These are phyloP conservation scores for Streptanthus diversifolius DNA, from an alignment of 345 rosid genomes.

Conservation along the genomic window DNA sequence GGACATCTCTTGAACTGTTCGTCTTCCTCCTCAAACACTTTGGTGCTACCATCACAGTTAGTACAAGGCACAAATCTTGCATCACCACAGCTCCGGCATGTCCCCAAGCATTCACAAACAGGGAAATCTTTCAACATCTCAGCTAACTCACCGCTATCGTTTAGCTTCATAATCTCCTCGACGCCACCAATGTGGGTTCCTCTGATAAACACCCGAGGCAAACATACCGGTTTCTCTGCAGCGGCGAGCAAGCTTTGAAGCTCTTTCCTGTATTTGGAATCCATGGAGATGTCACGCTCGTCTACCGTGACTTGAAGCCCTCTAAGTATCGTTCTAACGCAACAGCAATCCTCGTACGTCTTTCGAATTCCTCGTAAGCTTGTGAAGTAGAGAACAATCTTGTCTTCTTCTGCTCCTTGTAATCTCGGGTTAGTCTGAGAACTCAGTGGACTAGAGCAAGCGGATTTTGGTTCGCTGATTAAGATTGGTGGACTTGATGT, in stretches of 20 bases:
- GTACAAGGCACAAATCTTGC: conserved; percentile 71
- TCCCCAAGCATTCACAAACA: conserved; percentile 30
- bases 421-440: conserved; percentile 22
- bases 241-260: conserved; percentile 39
- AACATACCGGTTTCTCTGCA: conserved; percentile 36
- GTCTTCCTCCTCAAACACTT: conserved; percentile 54
- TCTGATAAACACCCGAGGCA: conserved; percentile 70
- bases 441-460: conserved; percentile 31
- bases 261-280: conserved; percentile 65
- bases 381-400: conserved; percentile 65
- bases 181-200: conserved; percentile 66
- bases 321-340: conserved; percentile 61
- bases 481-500: not conserved
- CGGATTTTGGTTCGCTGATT: conserved; percentile 23
- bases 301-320: conserved; percentile 61
- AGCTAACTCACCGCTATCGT: conserved; percentile 63
- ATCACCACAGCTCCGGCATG: conserved; percentile 72
- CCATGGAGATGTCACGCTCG: conserved; percentile 87
- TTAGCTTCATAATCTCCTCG: conserved; percentile 71
- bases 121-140: conserved; percentile 57
- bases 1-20: conserved; percentile 54
- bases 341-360: conserved; percentile 80
- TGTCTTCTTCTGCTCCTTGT: conserved; percentile 38
- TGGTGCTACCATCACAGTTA: conserved; percentile 72
- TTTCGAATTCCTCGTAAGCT: conserved; percentile 77